Evolutionary conservation across 2,329 filamentous ascomycete genomes (phyloP), one percentile per base, ranked within the genome.

Genomic region (Chalara sp.): DNA sequence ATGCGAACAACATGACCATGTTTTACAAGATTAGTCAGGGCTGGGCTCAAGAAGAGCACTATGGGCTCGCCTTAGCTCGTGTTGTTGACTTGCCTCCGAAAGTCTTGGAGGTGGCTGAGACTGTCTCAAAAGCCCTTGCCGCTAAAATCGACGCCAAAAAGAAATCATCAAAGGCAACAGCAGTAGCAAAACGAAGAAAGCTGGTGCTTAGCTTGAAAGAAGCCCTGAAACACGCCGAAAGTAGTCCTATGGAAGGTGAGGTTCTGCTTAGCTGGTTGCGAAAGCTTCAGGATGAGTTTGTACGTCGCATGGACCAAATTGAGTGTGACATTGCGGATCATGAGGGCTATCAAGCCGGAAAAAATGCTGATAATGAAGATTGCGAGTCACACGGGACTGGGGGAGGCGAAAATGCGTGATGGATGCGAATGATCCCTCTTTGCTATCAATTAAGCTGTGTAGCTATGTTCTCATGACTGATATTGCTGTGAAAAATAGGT

Each of bases 1-100:
- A 63, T 1, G 69, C 78, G 2, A 71, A 76, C 2, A 81, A 78
- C 35, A 87, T 96, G 70, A 88, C 78, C 0, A 96, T 97, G 90
- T 73, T 93, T 0, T 97, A 97, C 69, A 91, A 84, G 56, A 78
- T 96, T 37, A 75, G 80, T 0, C 78, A 85, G 11, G 92, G 93
- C 0, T 80, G 79, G 0, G 79, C 88, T 1, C 70, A 80, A 50
- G 82, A 89, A 49, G 73, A 81, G 44, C 83, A 89, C 58, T 99
- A 99, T 61, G 93, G 93, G 0, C 77, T 96, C n/a, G 76, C 83
- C 1, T 76, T 96, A 4, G 90, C 92, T 0, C 80, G 81, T 32
- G 78, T 89, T 0, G 75, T 93, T 29, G 83, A 86, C 0, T 76
- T 96, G 6, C 89, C 92, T 0, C 65, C 75, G 0, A 68, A 70